These are phyloP conservation scores for Jimgerdemannia lactiflua DNA, from an alignment of 192 early-diverging fungal genomes.

Conservation along the genomic window DNA sequence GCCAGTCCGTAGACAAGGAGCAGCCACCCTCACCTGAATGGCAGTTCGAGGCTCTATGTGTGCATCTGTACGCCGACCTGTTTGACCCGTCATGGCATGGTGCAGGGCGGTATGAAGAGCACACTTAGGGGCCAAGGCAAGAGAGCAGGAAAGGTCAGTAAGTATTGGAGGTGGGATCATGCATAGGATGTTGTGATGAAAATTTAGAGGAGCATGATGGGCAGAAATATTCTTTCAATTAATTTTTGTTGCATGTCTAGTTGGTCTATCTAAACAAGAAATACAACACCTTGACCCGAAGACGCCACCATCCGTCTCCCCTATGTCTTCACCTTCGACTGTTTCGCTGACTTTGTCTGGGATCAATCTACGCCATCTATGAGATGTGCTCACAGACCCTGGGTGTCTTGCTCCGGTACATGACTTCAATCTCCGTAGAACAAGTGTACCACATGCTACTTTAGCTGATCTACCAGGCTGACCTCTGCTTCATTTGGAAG, in stretches of 20 bases:
- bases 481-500: conserved; percentile 73
- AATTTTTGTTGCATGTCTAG: conserved; percentile 1
- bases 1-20: conserved; percentile 22
- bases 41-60: conserved; percentile 58
- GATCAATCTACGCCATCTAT: conserved; percentile 92
- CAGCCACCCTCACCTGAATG: conserved; percentile 34
- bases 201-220: not conserved
- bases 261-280: conserved; percentile 40
- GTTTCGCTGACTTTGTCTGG: conserved; percentile 95
- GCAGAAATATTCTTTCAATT: not conserved
- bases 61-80: conserved; percentile 51
- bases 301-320: conserved; percentile 87
- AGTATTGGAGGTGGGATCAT: not conserved
- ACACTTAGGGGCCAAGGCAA: conserved; percentile 83
- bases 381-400: conserved; percentile 89
- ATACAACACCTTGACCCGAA: conserved; percentile 77
- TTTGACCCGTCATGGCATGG: conserved; percentile 90
- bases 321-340: conserved; percentile 91
- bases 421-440: conserved; percentile 52
- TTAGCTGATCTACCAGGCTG: conserved; percentile 61
- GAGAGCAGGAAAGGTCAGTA: conserved; percentile 72
- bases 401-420: conserved; percentile 67
- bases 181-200: not conserved
- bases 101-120: conserved; percentile 85
- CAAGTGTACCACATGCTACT: conserved; percentile 68